A percentile compares a stretch with the other conserved stretches of the same genome.
Evolutionary conservation across 495 filamentous ascomycete genomes (phyloP).

Genomic region (Aspergillus asperescens): DNA sequence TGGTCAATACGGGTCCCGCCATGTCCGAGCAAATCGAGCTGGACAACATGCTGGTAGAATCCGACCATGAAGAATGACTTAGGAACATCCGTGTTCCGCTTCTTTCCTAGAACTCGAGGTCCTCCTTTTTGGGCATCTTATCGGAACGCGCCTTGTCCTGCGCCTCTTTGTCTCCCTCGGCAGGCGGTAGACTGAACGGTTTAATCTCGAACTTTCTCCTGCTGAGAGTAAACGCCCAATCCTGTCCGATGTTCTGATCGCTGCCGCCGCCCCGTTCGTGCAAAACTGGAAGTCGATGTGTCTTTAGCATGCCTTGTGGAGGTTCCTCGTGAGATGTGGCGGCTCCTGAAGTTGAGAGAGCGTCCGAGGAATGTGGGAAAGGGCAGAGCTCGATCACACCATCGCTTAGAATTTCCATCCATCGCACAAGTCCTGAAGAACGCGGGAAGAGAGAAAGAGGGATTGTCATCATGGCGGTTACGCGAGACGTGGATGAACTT

Average conservation of each 20-base stretch:
- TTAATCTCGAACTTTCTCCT: conserved; percentile 78
- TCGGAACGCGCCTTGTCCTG: conserved; percentile 48
- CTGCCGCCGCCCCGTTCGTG: conserved; percentile 83
- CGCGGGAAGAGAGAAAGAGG: conserved; percentile 80
- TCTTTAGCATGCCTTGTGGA: conserved; percentile 77
- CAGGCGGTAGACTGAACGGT: conserved; percentile 82
- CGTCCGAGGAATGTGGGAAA: conserved; percentile 63
- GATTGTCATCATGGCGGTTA: conserved; percentile 72
- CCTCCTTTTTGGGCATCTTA: conserved; percentile 54
- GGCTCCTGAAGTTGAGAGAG: conserved; percentile 49
- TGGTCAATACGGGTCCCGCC: conserved; percentile 48
- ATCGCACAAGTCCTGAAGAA: conserved; percentile 69
- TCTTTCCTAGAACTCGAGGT: conserved; percentile 64
- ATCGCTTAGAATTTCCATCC: conserved; percentile 81
- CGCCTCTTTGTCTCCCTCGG: conserved; percentile 71
- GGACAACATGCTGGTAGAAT: conserved; percentile 52
- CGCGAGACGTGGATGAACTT: conserved; percentile 54
- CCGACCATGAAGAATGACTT: conserved; percentile 40
- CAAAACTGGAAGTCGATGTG: conserved; percentile 75
- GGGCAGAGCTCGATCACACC: conserved; percentile 86
- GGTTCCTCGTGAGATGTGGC: conserved; percentile 59
- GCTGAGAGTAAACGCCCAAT: conserved; percentile 85
- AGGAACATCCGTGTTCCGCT: neutral
- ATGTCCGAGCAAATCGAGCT: conserved; percentile 61
- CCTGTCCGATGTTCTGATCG: conserved; percentile 64